These are phyloP conservation scores for Cladophialophora psammophila DNA, from an alignment of 2,329 filamentous ascomycete genomes.

Conservation along the genomic window DNA sequence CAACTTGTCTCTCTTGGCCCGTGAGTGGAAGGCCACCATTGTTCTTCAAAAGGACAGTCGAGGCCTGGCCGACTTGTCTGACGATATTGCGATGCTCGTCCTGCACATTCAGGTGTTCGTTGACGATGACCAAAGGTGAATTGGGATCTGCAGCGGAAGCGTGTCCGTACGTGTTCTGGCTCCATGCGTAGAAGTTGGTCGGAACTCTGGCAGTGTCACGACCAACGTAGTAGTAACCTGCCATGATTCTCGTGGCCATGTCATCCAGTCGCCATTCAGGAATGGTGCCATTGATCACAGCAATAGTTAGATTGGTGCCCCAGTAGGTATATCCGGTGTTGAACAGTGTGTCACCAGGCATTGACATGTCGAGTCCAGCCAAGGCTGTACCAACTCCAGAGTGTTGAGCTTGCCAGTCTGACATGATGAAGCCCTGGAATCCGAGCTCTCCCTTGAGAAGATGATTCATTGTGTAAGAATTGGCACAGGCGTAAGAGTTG, in stretches of 20 bases:
- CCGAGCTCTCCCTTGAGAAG: slow-evolving; percentile 75
- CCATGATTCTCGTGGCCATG: slow-evolving; percentile 83
- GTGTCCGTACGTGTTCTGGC: slow-evolving; percentile 74
- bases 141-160: slow-evolving; percentile 63
- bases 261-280: slow-evolving; percentile 89
- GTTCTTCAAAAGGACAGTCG: slow-evolving; percentile 91
- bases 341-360: slow-evolving; percentile 83
- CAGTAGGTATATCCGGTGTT: slow-evolving; percentile 76
- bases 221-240: slow-evolving; percentile 70
- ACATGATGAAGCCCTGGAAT: slow-evolving; percentile 75
- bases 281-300: slow-evolving; percentile 86
- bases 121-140: slow-evolving; percentile 57
- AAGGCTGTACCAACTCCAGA: slow-evolving; percentile 70
- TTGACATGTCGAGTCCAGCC: slow-evolving; percentile 79
- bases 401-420: slow-evolving; percentile 81
- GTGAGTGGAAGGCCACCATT: slow-evolving; percentile 76
- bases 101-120: slow-evolving; percentile 85
- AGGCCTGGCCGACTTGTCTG: slow-evolving; percentile 77
- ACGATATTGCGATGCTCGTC: slow-evolving; percentile 75
- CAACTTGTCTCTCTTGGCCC: slow-evolving; percentile 74
- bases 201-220: slow-evolving; percentile 55
- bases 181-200: slow-evolving; percentile 86
- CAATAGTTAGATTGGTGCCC: slow-evolving; percentile 86
- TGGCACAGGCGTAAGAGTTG: slow-evolving; percentile 72
- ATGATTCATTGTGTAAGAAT: slow-evolving; percentile 65